These are phyloP conservation scores for Orobanche coerulescens DNA, from an alignment of 257 asterid genomes.

Conservation along the genomic window DNA sequence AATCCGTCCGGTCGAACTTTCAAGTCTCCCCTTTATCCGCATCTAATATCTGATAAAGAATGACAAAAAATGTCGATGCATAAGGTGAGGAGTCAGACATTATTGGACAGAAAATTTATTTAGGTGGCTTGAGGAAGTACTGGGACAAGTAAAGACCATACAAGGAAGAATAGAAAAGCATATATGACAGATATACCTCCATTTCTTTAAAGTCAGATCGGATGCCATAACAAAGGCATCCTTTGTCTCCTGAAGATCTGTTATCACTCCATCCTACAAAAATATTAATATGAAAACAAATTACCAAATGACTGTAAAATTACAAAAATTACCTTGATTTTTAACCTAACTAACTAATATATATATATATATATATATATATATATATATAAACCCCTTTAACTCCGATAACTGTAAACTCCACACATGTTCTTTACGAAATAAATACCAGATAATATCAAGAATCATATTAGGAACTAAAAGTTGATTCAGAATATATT, in stretches of 20 bases:
- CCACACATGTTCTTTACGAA: neutral
- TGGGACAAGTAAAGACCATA: constrained; percentile 6
- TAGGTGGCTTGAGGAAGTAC: neutral
- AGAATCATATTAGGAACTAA: constrained; percentile 7
- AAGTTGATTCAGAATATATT: constrained; percentile 9
- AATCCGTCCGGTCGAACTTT: constrained; percentile 78
- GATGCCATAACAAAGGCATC: constrained; percentile 91
- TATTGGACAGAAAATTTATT: neutral
- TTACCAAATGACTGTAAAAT: constrained; percentile 11
- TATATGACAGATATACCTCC: too few species aligned
- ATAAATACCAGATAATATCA: neutral
- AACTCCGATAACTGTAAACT: neutral
- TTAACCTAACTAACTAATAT: neutral
- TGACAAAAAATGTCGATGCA: constrained; percentile 3
- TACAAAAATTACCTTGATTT: neutral
- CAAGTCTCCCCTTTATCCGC: constrained; percentile 93
- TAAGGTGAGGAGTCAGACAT: neutral
- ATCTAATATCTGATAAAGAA: constrained; percentile 62
- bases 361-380: neutral
- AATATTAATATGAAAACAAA: neutral
- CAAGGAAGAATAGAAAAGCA: constrained; percentile 11
- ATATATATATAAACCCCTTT: too few species aligned
- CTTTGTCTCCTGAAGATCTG: constrained; percentile 97
- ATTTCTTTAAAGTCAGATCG: constrained; percentile 88
- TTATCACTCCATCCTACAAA: constrained; percentile 92